These are phyloP conservation scores for Pseudocercospora cruenta DNA, from an alignment of 2,329 filamentous ascomycete species.

Conservation along the genomic window DNA sequence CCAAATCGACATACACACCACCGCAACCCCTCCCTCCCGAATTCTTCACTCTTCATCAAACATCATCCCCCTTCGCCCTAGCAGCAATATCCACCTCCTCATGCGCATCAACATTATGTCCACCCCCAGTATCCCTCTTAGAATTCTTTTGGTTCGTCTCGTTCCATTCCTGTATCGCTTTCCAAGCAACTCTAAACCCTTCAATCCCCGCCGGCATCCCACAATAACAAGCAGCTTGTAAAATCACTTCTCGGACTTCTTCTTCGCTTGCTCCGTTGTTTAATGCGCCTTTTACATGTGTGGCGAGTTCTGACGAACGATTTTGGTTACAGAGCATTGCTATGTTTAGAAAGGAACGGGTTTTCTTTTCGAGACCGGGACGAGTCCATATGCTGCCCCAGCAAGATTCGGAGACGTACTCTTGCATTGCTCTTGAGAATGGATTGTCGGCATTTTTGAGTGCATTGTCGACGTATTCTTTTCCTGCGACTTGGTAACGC, in stretches of 20 bases:
- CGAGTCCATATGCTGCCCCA: conserved; percentile 69
- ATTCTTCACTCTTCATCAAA: no score
- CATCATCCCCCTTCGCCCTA: conserved; percentile 20
- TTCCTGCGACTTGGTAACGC: conserved; percentile 63
- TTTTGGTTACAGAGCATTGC: conserved; percentile 68
- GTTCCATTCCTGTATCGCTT: conserved; percentile 56
- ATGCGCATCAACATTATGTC: conserved; percentile 20
- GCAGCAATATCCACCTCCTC: conserved; percentile 27
- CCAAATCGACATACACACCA: not conserved
- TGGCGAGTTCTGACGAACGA: conserved; percentile 60
- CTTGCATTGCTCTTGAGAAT: conserved; percentile 65
- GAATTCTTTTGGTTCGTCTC: conserved; percentile 17
- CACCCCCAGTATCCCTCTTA: not conserved
- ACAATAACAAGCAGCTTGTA: conserved; percentile 57
- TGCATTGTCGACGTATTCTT: conserved; percentile 62
- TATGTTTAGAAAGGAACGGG: conserved; percentile 65
- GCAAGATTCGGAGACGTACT: conserved; percentile 64
- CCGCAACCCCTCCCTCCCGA: not conserved
- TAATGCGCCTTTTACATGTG: conserved; percentile 65
- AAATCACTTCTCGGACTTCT: conserved; percentile 64
- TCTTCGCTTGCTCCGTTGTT: conserved; percentile 65
- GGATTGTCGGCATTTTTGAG: conserved; percentile 60
- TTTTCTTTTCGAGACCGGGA: conserved; percentile 64
- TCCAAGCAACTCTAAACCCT: conserved; percentile 57
- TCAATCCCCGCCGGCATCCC: conserved; percentile 60